Base-by-base conservation (phyloP, 176 grass and related monocot species). In the Stipa capillata region DNA sequence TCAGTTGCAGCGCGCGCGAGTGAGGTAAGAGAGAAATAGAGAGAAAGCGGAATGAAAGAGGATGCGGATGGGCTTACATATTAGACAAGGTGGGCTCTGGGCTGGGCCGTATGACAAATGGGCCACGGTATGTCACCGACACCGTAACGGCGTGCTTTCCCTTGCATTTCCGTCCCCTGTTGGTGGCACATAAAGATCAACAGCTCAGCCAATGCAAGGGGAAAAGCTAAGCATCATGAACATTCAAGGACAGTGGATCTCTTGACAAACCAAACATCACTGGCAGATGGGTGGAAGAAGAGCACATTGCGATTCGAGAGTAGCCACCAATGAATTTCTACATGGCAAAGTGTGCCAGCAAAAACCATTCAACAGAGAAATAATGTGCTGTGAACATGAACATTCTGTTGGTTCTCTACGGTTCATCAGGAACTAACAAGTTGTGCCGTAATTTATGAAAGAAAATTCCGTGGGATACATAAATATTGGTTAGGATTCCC, bases 1-100 rank as follows among this genome's bases (percentile, higher is more conserved):
- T 40, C 41, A 6, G 69, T 71, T 75, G 71, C 71, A 74, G 60
- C 53, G 82, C 33, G 87, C 75, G 86, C 76, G 87, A n/a, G n/a
- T 61, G 43, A 7, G 63, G n/a, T 24, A 35, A 37, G 9, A 1
- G 33, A 24, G 52, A 71, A 65, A 36, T n/a, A n/a, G 27, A 74
- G 36, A 17, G n/a, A 20, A 2, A 33, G 33, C 12, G 39, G 20
- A 23, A 65, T 1, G 36, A 40, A 40, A 65, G 35, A 35, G 20
- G 40, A 20, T 12, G 12, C 25, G 12, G 23, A n/a, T 59, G 74
- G 83, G 32, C 76, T 74, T 55, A 43, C 7, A 32, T 53, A 17
- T 12, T 31, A 2, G 8, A 32, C 28, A 39, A 40, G 32, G 4
- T 55, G 49, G 78, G 50, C 17, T 74, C 1, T 56, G 21, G 41